Conservation (phyloP, 768 basidiomycete species). For the Tricholoma terreum region DNA sequence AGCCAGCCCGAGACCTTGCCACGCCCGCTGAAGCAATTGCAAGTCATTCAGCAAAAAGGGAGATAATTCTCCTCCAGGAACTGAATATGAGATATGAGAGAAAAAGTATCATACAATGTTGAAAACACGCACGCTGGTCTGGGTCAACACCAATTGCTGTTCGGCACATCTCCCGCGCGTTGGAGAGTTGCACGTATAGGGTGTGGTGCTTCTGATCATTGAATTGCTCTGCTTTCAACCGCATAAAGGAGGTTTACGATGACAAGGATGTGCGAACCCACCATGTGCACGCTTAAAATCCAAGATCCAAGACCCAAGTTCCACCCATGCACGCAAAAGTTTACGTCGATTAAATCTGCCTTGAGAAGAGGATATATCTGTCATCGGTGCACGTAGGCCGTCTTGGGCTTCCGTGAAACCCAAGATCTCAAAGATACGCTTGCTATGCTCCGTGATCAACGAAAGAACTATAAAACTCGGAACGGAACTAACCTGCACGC, state of each 20-base stretch:
- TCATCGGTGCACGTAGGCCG: constrained; percentile 52
- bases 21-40: constrained; percentile 36
- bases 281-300: constrained; percentile 52
- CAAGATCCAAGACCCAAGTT: constrained; percentile 62
- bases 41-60: constrained; percentile 36
- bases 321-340: constrained; percentile 79
- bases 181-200: constrained; percentile 51
- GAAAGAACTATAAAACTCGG: not conserved
- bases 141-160: constrained; percentile 72
- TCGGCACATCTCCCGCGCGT: constrained; percentile 70
- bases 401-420: constrained; percentile 45
- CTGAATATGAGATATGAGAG: constrained; percentile 24
- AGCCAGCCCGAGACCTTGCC: constrained; percentile 62
- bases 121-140: constrained; percentile 58
- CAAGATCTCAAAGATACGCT: constrained; percentile 42
- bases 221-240: constrained; percentile 19
- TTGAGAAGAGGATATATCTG: constrained; percentile 41
- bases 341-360: constrained; percentile 55
- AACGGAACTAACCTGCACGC: constrained; percentile 46
- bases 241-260: not conserved
- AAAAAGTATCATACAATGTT: not conserved
- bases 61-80: constrained; percentile 52
- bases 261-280: constrained; percentile 22
- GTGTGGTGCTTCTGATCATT: constrained; percentile 40
- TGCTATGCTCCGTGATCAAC: constrained; percentile 24